Evolutionary conservation across 305 asterid species (phyloP).

Genomic region (Ilex paraguariensis): DNA sequence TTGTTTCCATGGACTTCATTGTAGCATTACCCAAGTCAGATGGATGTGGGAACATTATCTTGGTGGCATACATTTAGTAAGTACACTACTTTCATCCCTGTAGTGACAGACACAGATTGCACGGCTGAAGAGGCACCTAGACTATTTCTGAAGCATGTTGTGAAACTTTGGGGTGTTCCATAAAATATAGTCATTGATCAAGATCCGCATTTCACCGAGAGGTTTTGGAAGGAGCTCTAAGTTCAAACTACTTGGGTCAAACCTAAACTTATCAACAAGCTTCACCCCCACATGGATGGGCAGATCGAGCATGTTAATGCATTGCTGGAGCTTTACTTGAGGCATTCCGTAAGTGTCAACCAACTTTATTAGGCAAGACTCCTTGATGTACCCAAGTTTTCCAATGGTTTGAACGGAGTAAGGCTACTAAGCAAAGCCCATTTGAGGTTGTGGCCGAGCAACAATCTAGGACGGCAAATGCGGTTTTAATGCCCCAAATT

Average conservation of each 20-base stretch:
- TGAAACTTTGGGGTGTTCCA: neutral
- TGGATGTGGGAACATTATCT: no score
- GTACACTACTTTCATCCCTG: no score
- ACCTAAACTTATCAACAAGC: neutral
- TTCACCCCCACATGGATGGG: conserved; percentile 2
- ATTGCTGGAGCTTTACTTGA: conserved; percentile 1
- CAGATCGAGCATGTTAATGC: neutral
- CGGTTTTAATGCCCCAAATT: no score
- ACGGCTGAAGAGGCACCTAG: neutral
- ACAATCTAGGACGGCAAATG: neutral
- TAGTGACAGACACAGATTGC: neutral
- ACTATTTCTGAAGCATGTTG: neutral
- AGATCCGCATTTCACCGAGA: neutral
- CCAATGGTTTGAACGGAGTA: neutral
- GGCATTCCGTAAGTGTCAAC: neutral
- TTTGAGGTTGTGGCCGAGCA: neutral
- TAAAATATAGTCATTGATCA: neutral
- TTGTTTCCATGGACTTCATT: no score
- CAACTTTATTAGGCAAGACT: neutral
- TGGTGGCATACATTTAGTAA: no score
- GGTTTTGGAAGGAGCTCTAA: conserved; percentile 4
- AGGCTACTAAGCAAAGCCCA: neutral
- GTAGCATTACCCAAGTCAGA: no score
- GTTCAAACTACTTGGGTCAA: neutral
- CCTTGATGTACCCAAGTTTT: neutral